phyloP scores from a whole-genome alignment of 176 grass and related monocot species.

The Cocos nucifera region DNA sequence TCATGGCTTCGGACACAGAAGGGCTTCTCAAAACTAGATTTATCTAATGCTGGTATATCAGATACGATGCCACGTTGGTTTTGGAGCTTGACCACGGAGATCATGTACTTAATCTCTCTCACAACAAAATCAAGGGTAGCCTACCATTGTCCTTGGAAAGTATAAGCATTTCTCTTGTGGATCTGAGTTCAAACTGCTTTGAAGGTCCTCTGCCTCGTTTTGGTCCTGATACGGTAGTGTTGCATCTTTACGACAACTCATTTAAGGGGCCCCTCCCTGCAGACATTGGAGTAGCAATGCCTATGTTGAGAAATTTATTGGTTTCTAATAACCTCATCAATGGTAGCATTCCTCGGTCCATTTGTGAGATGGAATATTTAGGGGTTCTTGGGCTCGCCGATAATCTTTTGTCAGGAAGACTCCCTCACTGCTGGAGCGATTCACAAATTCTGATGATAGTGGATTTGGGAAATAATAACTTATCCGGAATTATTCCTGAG shows the following conservation, averaged over 20 bases:
- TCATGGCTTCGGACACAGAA: conserved; percentile 10
- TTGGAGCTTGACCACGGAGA: not conserved
- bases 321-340: conserved; percentile 3
- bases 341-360: not conserved
- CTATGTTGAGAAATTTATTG: not conserved
- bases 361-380: conserved; percentile 14
- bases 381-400: conserved; percentile 3
- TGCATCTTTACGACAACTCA: conserved; percentile 16
- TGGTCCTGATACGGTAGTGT: conserved; percentile 3
- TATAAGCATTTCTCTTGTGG: not conserved
- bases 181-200: not conserved
- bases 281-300: conserved; percentile 5
- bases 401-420: conserved; percentile 2
- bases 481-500: too few relatives aligned
- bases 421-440: not conserved
- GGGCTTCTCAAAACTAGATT: not conserved
- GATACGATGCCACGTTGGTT: conserved; percentile 14
- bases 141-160: conserved; percentile 13
- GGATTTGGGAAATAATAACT: too few relatives aligned
- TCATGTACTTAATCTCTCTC: not conserved
- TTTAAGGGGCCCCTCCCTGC: conserved; percentile 6
- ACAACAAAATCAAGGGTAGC: conserved; percentile 13
- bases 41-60: conserved; percentile 15
- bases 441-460: too few relatives aligned
- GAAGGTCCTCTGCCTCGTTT: not conserved